phyloP scores from a whole-genome alignment of 441 rosid species.

The Melastoma candidum region DNA sequence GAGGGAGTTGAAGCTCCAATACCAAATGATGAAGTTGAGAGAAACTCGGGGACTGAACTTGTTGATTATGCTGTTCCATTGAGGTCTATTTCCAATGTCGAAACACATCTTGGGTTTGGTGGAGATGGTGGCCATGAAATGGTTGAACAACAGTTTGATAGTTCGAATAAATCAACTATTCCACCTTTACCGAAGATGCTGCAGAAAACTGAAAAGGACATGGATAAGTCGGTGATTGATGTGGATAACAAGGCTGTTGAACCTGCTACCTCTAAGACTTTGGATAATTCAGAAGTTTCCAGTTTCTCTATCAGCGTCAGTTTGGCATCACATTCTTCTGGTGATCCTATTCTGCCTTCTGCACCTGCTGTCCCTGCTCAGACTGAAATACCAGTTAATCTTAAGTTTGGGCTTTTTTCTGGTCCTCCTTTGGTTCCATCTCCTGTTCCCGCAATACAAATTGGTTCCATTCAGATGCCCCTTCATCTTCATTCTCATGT shows the following conservation, averaged over 20 bases:
- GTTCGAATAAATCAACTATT: conserved; percentile 24
- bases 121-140: conserved; percentile 28
- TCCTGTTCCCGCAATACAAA: conserved; percentile 94
- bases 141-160: conserved; percentile 29
- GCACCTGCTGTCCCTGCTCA: conserved; percentile 36
- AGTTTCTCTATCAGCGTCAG: conserved; percentile 23
- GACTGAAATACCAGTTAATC: conserved; percentile 60
- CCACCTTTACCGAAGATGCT: conserved; percentile 17
- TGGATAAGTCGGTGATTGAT: conserved; percentile 40
- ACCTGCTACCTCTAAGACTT: conserved; percentile 26
- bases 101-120: conserved; percentile 33
- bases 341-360: conserved; percentile 30
- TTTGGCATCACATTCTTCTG: conserved; percentile 29
- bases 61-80: conserved; percentile 30
- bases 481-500: conserved; percentile 83
- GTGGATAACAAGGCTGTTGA: conserved; percentile 26
- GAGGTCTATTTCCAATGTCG: conserved; percentile 25
- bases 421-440: conserved; percentile 88
- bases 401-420: conserved; percentile 93
- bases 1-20: conserved; percentile 84
- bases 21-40: conserved; percentile 70
- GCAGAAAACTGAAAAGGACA: conserved; percentile 46
- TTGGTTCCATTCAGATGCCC: conserved; percentile 99
- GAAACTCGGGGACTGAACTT: conserved; percentile 42
- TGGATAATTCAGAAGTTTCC: conserved; percentile 29